These are phyloP conservation scores for Cardamine chenopodiifolia DNA, from an alignment of 345 rosid genomes.

Conservation along the genomic window DNA sequence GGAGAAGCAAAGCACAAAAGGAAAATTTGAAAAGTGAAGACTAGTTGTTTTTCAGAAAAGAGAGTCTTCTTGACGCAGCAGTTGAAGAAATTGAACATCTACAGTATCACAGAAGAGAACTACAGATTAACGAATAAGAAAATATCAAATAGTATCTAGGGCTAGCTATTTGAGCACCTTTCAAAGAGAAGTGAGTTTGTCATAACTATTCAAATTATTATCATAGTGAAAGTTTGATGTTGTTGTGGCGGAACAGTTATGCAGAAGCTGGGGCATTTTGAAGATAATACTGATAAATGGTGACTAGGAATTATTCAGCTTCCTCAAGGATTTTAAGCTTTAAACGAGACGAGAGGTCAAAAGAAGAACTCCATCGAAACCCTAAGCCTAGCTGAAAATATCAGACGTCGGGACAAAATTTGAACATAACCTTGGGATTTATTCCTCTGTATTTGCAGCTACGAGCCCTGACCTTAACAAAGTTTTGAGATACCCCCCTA, in stretches of 20 bases:
- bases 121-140: not conserved
- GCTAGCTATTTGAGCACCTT: not conserved
- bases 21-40: constrained; percentile 7
- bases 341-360: not conserved
- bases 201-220: not conserved
- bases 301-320: not conserved
- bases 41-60: not conserved
- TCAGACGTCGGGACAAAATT: not conserved
- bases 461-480: not conserved
- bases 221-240: not conserved
- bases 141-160: not conserved
- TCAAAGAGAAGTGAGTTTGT: not conserved
- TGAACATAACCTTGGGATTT: not conserved
- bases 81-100: not conserved
- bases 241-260: not conserved
- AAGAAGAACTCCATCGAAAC: not conserved
- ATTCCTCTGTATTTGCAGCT: not conserved
- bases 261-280: not conserved
- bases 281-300: not conserved
- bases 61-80: constrained; percentile 11
- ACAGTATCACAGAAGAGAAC: not conserved
- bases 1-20: constrained; percentile 39
- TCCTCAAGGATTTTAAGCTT: not conserved
- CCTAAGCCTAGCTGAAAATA: not conserved
- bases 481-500: not conserved